phyloP scores from a whole-genome alignment of 768 basidiomycete genomes.

The Gloeopeniophorella convolvens region DNA sequence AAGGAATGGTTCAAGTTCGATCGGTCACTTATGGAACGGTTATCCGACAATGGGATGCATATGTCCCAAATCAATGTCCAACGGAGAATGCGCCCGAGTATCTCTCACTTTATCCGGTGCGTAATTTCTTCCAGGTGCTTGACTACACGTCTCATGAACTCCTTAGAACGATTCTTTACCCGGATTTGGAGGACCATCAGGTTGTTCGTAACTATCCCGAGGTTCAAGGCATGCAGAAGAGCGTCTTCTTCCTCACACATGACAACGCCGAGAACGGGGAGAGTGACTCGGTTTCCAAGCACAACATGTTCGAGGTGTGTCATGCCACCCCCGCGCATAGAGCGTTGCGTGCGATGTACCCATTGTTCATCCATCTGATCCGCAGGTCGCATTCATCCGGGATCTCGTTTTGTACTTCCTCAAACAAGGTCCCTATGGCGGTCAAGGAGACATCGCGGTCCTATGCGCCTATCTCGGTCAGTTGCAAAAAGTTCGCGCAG shows the following conservation, averaged over 20 bases:
- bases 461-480: constrained; percentile 50
- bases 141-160: background rate
- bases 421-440: constrained; percentile 43
- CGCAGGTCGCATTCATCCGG: constrained; percentile 41
- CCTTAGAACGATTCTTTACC: constrained; percentile 54
- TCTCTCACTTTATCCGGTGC: constrained; percentile 56
- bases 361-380: background rate
- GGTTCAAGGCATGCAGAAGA: constrained; percentile 56
- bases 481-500: constrained; percentile 38
- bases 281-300: constrained; percentile 61
- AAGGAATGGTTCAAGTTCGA: constrained; percentile 56
- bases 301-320: constrained; percentile 59
- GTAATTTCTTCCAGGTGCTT: background rate
- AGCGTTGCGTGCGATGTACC: too few relatives aligned
- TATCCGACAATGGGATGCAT: constrained; percentile 45
- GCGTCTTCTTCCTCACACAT: constrained; percentile 66
- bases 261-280: constrained; percentile 50
- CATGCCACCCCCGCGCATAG: background rate
- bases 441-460: constrained; percentile 46
- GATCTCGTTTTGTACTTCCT: constrained; percentile 50
- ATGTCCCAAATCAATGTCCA: constrained; percentile 73
- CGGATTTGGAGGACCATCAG: constrained; percentile 49
- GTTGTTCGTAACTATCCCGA: constrained; percentile 43
- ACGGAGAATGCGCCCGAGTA: constrained; percentile 66
- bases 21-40: constrained; percentile 64